Base-by-base conservation (phyloP, 2,329 filamentous ascomycete species). In the Aspergillus niger region DNA sequence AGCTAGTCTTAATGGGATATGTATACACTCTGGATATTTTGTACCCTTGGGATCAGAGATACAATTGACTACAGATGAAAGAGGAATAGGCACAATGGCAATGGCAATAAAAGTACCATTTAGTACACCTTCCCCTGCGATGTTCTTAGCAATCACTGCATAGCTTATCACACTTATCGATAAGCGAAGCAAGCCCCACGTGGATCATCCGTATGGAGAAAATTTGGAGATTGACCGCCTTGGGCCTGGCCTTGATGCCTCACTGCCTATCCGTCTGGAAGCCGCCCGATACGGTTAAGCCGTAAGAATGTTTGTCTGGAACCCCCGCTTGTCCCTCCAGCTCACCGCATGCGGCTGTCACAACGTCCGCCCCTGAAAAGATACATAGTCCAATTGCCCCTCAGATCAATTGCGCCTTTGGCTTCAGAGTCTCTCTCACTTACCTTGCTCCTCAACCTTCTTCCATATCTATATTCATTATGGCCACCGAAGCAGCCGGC, bases 271-370 rank as follows among this genome's bases (percentile, higher is more conserved):
- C 32, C 11, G 11, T 36, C 32, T 36, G 48, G 48, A 50, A 30
- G 36, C 51, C 11, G 55, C 53, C 57, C 30, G 49, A 63, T 57
- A 61, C 43, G 47, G 58, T 53, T 50, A 48, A 56, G 36, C 39
- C 38, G 47, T 39, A 49, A 13, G 32, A 36, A 30, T 36, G 50
- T 26, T 50, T 55, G 59, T 55, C 52, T 58, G 54, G 50, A 48
- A 57, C 57, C 55, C 47, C 32, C 41, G 24, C 32, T 36, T 38
- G 20, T 24, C 41, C 54, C 59, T 58, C 55, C 52, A 48, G 41
- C 62, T 70, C 65, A 71, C 71, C 69, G 69, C 68, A 71, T 71
- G 69, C 71, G 69, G 69, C 57, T 66, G 66, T 63, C 66, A 67
- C 64, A 60, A 36, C 55, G 55, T 41, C 43, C 48, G 43, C 57